Evolutionary conservation across 2,329 filamentous ascomycete species (phyloP), one percentile per base, ranked within the genome.

Genomic region (Lecanicillium sp.): DNA sequence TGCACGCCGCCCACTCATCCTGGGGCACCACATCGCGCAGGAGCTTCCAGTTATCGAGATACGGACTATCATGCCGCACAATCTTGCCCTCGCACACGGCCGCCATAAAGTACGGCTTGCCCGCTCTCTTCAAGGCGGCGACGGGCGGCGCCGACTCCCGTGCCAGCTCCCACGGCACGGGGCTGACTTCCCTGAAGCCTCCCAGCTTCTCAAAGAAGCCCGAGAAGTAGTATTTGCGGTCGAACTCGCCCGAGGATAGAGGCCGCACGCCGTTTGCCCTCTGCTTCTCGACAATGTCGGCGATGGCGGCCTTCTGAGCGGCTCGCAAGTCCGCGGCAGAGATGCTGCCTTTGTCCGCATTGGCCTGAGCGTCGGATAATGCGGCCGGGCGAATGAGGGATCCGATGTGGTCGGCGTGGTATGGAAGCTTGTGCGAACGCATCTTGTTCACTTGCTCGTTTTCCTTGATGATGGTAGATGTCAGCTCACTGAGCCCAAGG

Each of bases 341-440:
- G 50, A 60, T 55, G 72, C 51, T 74, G 64, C 60, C 75, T 62
- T 54, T 73, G 68, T 64, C 84, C 73, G 63, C 62, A n/a, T 61
- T 53, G 9, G 57, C 53, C 50, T 67, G 62, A 40, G 77, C 77
- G 39, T 78, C 70, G 12, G 85, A 71, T 21, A 88, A 74, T 44
- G 75, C 67, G 44, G 78, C 64, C 1, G 84, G 83, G 26, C 84
- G 81, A 50, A 87, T 76, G 26, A 88, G 71, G 12, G 83, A 87
- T 42, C 84, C 84, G 52, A 86, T 75, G 55, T 88, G 84, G 66
- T 88, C 84, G 51, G 83, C 83, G 60, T 85, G 77, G 66, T 86
- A 87, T 42, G 81, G 83, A 10, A 68, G 61, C 48, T 59, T 59
- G 27, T 58, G 54, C 30, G 21, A 41, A 11, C 14, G 23, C 38